These are phyloP conservation scores for Pezizomycotina sp. DNA, from an alignment of 2,329 filamentous ascomycete species.

Conservation along the genomic window DNA sequence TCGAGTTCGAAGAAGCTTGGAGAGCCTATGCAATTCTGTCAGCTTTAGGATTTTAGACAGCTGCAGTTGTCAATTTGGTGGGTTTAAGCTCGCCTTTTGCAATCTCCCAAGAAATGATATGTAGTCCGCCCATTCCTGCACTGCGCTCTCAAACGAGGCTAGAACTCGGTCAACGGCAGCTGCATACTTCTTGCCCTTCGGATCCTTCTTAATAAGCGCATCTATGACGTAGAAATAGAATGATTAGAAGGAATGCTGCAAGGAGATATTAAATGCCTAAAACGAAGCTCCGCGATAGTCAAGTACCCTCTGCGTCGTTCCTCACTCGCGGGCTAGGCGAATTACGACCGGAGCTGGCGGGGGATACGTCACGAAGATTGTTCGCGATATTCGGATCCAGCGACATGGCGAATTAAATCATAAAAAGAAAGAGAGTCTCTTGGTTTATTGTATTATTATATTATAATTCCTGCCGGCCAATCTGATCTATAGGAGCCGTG, in stretches of 20 bases:
- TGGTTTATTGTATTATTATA: too few species aligned
- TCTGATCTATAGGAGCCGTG: too few species aligned
- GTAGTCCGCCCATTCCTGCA: constrained; percentile 99
- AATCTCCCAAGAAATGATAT: constrained; percentile 89
- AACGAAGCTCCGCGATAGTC: background rate
- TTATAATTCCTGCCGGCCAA: too few species aligned
- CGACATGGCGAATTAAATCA: constrained; percentile 7
- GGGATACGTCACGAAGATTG: constrained; percentile 13
- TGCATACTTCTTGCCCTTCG: constrained; percentile 71
- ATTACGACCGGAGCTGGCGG: constrained; percentile 16
- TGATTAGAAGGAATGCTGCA: constrained; percentile 4
- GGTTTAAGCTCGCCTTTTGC: constrained; percentile 48
- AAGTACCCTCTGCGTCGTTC: constrained; percentile 18
- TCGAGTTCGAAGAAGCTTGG: constrained; percentile 60
- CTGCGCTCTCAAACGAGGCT: constrained; percentile 63
- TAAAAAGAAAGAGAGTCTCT: background rate
- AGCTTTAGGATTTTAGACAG: background rate
- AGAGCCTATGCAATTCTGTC: constrained; percentile 44
- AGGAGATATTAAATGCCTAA: background rate
- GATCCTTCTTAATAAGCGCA: constrained; percentile 40
- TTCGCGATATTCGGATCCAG: constrained; percentile 15
- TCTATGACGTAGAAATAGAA: constrained; percentile 3
- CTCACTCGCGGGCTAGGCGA: constrained; percentile 17
- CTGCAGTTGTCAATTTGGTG: background rate
- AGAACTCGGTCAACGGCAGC: constrained; percentile 73